Conservation (phyloP, 306 rosid species). For the Ziziphus jujuba region DNA sequence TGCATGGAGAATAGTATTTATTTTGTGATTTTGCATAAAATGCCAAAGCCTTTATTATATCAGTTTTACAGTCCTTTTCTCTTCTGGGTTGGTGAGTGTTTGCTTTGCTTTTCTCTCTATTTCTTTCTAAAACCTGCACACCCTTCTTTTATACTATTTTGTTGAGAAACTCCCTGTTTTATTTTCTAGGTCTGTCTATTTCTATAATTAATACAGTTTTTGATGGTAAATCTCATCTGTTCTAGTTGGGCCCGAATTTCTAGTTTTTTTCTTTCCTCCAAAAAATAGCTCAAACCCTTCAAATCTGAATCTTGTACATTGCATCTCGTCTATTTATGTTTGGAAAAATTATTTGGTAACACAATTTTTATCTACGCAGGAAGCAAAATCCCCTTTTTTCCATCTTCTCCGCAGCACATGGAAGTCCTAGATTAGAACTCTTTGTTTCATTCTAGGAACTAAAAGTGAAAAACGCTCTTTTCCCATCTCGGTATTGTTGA, state of each 20-base stretch:
- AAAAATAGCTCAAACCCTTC: conserved; percentile 23
- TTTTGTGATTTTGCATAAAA: conserved; percentile 23
- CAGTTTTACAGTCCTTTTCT: conserved; percentile 16
- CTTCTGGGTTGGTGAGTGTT: conserved; percentile 42
- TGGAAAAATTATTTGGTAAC: conserved; percentile 32
- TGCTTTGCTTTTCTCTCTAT: conserved; percentile 20
- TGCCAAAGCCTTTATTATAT: conserved; percentile 20
- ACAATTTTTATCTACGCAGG: conserved; percentile 19
- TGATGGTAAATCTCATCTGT: conserved; percentile 9
- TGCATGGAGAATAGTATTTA: background rate
- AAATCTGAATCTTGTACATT: conserved; percentile 31
- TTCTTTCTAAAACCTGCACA: conserved; percentile 28
- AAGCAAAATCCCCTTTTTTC: conserved; percentile 16
- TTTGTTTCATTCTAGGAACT: conserved; percentile 28
- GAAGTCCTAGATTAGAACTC: conserved; percentile 17
- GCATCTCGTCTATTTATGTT: conserved; percentile 22
- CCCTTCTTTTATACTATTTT: conserved; percentile 9
- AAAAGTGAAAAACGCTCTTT: background rate
- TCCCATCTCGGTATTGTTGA: conserved; percentile 11
- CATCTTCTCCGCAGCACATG: background rate
- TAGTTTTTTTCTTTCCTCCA: conserved; percentile 18
- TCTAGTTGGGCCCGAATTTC: conserved; percentile 26
- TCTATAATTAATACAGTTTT: conserved; percentile 19
- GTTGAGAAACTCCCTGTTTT: conserved; percentile 12
- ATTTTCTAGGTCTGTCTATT: conserved; percentile 10